A percentile compares a stretch with the other conserved stretches of the same genome.
These are phyloP conservation scores for Tulasnella sp. DNA, from an alignment of 768 basidiomycete genomes.

Conservation along the genomic window DNA sequence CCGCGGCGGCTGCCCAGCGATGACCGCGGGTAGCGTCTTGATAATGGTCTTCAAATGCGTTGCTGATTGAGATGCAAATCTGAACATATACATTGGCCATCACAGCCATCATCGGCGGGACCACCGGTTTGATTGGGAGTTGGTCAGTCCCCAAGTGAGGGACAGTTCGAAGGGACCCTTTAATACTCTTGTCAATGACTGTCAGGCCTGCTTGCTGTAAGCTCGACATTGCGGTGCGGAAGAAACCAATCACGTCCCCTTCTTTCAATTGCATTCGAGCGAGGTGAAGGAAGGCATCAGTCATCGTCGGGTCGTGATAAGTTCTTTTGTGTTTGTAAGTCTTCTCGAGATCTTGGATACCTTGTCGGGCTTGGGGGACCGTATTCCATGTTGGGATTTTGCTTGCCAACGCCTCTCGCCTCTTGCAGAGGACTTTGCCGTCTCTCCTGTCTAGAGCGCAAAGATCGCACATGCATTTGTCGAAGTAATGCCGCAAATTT, in stretches of 20 bases:
- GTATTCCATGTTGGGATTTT: neutral
- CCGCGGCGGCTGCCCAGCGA: neutral
- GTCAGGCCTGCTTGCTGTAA: neutral
- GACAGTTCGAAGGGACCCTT: neutral
- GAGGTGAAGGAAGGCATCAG: neutral
- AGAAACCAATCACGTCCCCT: neutral
- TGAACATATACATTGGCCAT: neutral
- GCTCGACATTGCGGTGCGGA: neutral
- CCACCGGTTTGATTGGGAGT: neutral
- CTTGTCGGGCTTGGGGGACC: neutral
- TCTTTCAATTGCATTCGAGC: neutral
- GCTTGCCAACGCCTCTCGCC: neutral
- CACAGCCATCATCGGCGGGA: neutral
- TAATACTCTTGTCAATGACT: neutral
- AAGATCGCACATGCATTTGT: neutral
- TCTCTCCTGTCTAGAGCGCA: conserved; percentile 5
- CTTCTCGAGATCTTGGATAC: neutral
- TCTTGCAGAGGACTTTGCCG: neutral
- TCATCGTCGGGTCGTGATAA: neutral
- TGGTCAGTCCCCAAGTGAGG: neutral
- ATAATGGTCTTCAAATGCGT: neutral
- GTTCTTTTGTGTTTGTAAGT: neutral
- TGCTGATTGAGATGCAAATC: neutral
- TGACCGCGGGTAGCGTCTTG: neutral
- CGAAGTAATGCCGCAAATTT: neutral